phyloP scores from a whole-genome alignment of 768 basidiomycete genomes.

The Udeniomyces megalosporus region DNA sequence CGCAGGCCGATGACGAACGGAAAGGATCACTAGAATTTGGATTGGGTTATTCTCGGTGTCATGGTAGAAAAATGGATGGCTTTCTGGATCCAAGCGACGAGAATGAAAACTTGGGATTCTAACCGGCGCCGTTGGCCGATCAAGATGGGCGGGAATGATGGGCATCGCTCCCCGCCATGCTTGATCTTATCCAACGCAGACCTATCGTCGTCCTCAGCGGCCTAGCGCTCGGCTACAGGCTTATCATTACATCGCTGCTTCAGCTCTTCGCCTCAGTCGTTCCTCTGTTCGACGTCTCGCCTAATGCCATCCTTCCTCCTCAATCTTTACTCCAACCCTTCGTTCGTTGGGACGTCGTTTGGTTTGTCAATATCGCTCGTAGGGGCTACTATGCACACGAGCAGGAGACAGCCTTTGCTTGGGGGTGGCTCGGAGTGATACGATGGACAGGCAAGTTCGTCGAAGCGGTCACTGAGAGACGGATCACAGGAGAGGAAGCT shows the following conservation, averaged over 20 bases:
- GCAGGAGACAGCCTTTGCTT: slow-evolving; percentile 76
- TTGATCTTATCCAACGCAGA: too few species aligned
- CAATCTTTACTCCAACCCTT: slow-evolving; percentile 22
- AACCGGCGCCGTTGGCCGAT: too few species aligned
- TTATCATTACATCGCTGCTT: not conserved
- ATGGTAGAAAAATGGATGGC: too few species aligned
- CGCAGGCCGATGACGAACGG: too few species aligned
- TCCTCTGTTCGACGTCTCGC: slow-evolving; percentile 17
- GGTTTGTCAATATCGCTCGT: slow-evolving; percentile 55
- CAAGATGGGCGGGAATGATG: too few species aligned
- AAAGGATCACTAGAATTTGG: too few species aligned
- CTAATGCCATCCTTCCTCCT: not conserved
- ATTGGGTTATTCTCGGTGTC: too few species aligned
- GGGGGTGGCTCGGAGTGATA: slow-evolving; percentile 47
- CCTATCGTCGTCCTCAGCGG: not conserved
- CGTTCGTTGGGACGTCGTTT: slow-evolving; percentile 76
- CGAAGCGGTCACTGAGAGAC: not conserved
- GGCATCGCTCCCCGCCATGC: too few species aligned
- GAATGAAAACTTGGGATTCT: too few species aligned
- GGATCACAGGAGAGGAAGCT: not conserved
- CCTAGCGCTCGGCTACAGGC: not conserved
- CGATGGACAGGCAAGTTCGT: slow-evolving; percentile 23
- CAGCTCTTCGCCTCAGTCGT: not conserved
- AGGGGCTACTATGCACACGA: slow-evolving; percentile 45
- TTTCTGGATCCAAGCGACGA: too few species aligned